phyloP scores from a whole-genome alignment of 208 protist species.

The Angomonas ambiguus region DNA sequence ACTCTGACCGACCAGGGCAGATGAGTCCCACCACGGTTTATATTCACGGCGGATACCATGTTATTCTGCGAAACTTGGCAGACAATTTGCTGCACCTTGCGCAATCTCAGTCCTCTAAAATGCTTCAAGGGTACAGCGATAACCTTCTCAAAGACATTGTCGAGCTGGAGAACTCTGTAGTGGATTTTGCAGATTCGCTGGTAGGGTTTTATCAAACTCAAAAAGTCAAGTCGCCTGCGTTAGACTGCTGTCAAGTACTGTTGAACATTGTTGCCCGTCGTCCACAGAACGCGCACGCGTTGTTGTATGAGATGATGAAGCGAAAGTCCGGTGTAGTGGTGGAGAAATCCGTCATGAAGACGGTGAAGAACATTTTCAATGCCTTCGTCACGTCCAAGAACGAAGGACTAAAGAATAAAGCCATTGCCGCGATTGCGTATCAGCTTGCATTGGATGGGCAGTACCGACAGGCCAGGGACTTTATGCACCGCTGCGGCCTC shows the following conservation, averaged over 20 bases:
- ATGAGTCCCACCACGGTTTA: conserved; percentile 28
- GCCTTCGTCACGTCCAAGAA: conserved; percentile 30
- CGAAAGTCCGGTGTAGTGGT: conserved; percentile 29
- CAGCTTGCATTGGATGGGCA: conserved; percentile 69
- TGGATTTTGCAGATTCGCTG: conserved; percentile 45
- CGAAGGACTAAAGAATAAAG: conserved; percentile 26
- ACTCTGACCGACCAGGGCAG: conserved; percentile 29
- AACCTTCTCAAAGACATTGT: conserved; percentile 16
- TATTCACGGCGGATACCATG: conserved; percentile 47
- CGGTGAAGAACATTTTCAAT: conserved; percentile 46
- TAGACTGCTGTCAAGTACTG: conserved; percentile 51
- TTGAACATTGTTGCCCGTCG: conserved; percentile 63
- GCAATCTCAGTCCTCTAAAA: conserved; percentile 37
- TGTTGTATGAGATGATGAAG: conserved; percentile 44
- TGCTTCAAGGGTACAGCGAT: conserved; percentile 37
- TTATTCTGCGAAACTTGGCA: conserved; percentile 42
- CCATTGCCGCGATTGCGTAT: conserved; percentile 65
- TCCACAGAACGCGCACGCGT: conserved; percentile 57
- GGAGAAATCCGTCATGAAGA: conserved; percentile 47
- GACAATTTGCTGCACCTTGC: conserved; percentile 45
- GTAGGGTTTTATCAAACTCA: conserved; percentile 59
- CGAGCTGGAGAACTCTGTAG: conserved; percentile 63
- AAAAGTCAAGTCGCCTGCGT: conserved; percentile 8
- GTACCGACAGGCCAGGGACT: conserved; percentile 71
- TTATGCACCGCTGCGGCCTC: conserved; percentile 60